These are phyloP conservation scores for Cucurbita maxima DNA, from an alignment of 306 rosid species.

Conservation along the genomic window DNA sequence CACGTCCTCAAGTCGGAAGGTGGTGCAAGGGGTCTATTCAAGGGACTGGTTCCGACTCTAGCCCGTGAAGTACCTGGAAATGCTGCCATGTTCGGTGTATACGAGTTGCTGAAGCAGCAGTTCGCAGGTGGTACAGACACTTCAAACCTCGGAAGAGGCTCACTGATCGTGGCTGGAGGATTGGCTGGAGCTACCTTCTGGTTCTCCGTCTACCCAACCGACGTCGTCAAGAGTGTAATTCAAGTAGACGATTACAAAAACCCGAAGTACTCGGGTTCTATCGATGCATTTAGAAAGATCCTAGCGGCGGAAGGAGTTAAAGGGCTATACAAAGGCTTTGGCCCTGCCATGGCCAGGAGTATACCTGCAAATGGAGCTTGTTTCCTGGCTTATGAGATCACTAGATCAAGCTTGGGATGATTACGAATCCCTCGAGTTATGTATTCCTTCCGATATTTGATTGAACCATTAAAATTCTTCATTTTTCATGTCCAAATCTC, in stretches of 20 bases:
- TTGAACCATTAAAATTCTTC: conserved; percentile 2
- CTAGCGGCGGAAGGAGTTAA: conserved; percentile 53
- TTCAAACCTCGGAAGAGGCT: conserved; percentile 64
- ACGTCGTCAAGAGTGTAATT: conserved; percentile 80
- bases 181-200: conserved; percentile 81
- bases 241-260: conserved; percentile 81
- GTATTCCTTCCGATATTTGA: background rate
- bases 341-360: conserved; percentile 88
- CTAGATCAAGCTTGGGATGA: conserved; percentile 71
- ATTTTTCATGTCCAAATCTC: background rate
- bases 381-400: conserved; percentile 86
- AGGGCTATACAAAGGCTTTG: conserved; percentile 89
- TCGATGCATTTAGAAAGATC: conserved; percentile 69
- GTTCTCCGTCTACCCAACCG: conserved; percentile 71
- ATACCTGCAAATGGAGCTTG: conserved; percentile 95
- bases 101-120: conserved; percentile 55
- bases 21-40: conserved; percentile 71
- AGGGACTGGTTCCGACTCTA: conserved; percentile 80
- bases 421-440: background rate
- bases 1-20: conserved; percentile 78
- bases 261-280: conserved; percentile 65
- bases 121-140: conserved; percentile 82
- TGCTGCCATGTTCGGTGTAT: conserved; percentile 87
- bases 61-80: conserved; percentile 92
- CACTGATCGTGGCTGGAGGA: conserved; percentile 75